Evolutionary conservation across 495 filamentous ascomycete species (phyloP).

Genomic region (Hypoxylon rickii): DNA sequence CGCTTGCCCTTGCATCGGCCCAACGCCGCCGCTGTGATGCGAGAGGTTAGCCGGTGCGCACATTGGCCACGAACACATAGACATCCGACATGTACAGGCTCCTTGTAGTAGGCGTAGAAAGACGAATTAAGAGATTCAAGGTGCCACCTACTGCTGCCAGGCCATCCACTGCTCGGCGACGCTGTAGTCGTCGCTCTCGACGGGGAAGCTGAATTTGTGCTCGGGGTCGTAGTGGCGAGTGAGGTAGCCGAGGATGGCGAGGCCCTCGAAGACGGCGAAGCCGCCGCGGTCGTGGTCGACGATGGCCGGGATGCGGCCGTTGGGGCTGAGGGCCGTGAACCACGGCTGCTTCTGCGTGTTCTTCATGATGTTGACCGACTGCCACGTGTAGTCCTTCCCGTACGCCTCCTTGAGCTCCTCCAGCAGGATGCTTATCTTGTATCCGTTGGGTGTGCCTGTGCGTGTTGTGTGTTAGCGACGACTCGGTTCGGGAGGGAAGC

Average conservation of each 20-base stretch:
- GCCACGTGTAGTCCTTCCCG: constrained; percentile 62
- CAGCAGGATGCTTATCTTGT: constrained; percentile 76
- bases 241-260: constrained; percentile 79
- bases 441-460: constrained; percentile 50
- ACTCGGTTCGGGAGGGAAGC: neutral
- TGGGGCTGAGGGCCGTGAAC: constrained; percentile 71
- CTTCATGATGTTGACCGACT: constrained; percentile 70
- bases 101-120: too few relatives aligned
- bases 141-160: constrained; percentile 42
- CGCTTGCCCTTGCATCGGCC: constrained; percentile 87
- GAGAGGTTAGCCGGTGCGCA: neutral
- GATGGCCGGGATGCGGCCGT: constrained; percentile 85
- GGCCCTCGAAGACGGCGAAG: constrained; percentile 77
- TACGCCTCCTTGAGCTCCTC: constrained; percentile 70
- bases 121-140: too few relatives aligned
- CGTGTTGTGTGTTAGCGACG: neutral
- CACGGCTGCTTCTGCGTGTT: constrained; percentile 78
- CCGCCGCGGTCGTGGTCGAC: constrained; percentile 64
- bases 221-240: constrained; percentile 75
- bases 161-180: constrained; percentile 70
- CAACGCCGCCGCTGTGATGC: constrained; percentile 60
- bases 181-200: constrained; percentile 69
- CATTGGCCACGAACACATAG: neutral
- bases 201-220: constrained; percentile 75
- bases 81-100: too few relatives aligned